Percentiles rank a stretch among this genome's conserved stretches.
Conservation (phyloP, 495 filamentous ascomycete genomes). For the Mytilinidion resinicola region DNA sequence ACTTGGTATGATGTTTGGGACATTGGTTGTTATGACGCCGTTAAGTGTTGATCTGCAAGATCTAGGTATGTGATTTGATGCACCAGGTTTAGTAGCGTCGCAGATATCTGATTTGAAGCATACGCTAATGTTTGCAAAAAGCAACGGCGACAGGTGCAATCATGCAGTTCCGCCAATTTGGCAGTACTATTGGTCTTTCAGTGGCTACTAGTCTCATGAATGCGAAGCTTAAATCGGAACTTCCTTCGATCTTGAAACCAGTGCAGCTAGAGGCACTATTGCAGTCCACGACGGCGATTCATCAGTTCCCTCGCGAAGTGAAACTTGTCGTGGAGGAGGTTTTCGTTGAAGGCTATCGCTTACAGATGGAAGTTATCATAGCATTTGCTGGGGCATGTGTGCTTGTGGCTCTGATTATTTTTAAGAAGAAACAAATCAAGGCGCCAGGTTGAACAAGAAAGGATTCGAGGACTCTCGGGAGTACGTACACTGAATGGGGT, state of each 20-base stretch:
- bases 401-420: background rate
- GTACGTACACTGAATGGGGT: too few species aligned
- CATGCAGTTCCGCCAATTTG: conserved; percentile 5
- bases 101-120: too few species aligned
- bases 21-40: background rate
- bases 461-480: too few species aligned
- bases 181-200: conserved; percentile 3
- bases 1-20: background rate
- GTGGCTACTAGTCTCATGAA: conserved; percentile 5
- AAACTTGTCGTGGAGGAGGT: background rate
- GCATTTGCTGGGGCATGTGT: conserved; percentile 8
- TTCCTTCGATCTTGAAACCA: background rate
- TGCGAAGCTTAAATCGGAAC: background rate
- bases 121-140: background rate
- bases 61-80: background rate
- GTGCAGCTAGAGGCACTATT: background rate
- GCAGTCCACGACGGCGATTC: background rate
- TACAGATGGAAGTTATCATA: conserved; percentile 2
- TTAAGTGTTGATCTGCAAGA: conserved; percentile 3
- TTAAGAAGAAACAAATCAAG: background rate
- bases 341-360: conserved; percentile 8
- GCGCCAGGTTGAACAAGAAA: too few species aligned
- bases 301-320: background rate
- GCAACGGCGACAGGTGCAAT: conserved; percentile 2
- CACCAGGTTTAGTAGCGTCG: too few species aligned